Percentiles rank a stretch among this genome's conserved stretches.
Evolutionary conservation across 805 yeast genomes (phyloP).

Genomic region (Yamadazyma kitorensis): DNA sequence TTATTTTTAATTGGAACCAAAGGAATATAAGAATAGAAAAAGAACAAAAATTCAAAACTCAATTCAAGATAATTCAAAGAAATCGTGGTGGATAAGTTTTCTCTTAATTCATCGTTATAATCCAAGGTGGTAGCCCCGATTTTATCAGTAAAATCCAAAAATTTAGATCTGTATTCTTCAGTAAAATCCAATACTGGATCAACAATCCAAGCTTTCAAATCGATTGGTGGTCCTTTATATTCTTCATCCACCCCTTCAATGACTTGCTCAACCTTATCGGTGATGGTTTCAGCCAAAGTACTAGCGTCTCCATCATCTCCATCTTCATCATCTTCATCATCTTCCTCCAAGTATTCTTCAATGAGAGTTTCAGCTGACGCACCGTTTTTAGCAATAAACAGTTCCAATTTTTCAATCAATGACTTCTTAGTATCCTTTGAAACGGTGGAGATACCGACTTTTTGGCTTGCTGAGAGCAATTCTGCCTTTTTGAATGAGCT

Average conservation of each 20-base stretch:
- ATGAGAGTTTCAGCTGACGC: conserved; percentile 20
- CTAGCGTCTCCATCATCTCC: conserved; percentile 18
- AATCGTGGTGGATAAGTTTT: conserved; percentile 34
- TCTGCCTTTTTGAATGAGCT: conserved; percentile 39
- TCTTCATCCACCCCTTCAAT: conserved; percentile 31
- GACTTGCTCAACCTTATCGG: too few relatives aligned
- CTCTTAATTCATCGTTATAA: conserved; percentile 37
- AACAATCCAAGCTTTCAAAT: conserved; percentile 33
- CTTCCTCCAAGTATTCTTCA: conserved; percentile 14
- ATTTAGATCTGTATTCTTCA: conserved; percentile 23
- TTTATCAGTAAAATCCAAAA: conserved; percentile 31
- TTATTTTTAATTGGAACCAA: conserved; percentile 35
- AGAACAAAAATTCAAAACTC: conserved; percentile 26
- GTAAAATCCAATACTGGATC: conserved; percentile 35
- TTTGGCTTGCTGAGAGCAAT: conserved; percentile 31
- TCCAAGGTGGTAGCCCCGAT: conserved; percentile 35
- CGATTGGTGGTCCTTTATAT: conserved; percentile 38
- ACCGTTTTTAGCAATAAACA: conserved; percentile 22
- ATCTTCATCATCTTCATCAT: conserved; percentile 21
- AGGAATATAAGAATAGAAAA: conserved; percentile 32
- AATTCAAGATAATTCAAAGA: conserved; percentile 34
- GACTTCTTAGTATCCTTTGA: conserved; percentile 42
- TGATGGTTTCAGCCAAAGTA: conserved; percentile 22
- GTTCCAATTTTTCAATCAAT: conserved; percentile 36
- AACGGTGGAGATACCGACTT: conserved; percentile 31